phyloP scores from a whole-genome alignment of 768 basidiomycete genomes.

The Amanita polypyramis region DNA sequence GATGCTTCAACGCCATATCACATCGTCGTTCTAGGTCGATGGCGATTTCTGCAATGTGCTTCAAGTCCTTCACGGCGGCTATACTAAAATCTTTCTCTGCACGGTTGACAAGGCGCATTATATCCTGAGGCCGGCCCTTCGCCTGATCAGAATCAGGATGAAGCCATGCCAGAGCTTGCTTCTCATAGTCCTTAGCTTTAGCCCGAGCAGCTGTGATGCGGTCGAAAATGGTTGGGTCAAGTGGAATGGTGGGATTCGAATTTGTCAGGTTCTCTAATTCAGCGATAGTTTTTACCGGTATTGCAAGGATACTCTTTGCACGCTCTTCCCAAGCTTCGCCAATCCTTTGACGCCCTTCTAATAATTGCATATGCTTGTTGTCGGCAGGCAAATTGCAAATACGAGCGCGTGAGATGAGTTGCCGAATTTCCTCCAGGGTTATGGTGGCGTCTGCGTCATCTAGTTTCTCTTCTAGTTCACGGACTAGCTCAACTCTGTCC shows the following conservation, averaged over 20 bases:
- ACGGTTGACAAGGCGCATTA: constrained; percentile 53
- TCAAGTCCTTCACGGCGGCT: constrained; percentile 51
- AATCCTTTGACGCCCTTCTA: constrained; percentile 52
- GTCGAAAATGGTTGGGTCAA: constrained; percentile 56
- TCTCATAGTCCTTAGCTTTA: constrained; percentile 73
- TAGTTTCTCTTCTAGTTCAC: constrained; percentile 63
- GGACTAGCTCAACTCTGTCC: constrained; percentile 65
- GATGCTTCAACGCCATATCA: constrained; percentile 60
- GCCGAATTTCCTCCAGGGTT: constrained; percentile 69
- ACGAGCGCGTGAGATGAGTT: constrained; percentile 59
- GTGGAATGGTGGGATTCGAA: constrained; percentile 55
- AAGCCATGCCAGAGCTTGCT: constrained; percentile 66
- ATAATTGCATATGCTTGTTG: constrained; percentile 51
- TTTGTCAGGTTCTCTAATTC: constrained; percentile 68
- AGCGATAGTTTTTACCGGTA: constrained; percentile 63
- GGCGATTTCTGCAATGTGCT: constrained; percentile 66
- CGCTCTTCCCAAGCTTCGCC: constrained; percentile 74
- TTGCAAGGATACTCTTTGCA: constrained; percentile 53
- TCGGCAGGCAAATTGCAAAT: constrained; percentile 54
- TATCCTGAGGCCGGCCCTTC: constrained; percentile 60
- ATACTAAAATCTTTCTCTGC: constrained; percentile 76
- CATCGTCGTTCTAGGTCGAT: constrained; percentile 67
- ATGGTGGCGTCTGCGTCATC: constrained; percentile 49
- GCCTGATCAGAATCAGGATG: constrained; percentile 40
- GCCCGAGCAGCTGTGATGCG: constrained; percentile 52